Evolutionary conservation across 2,329 filamentous ascomycete genomes (phyloP).

Genomic region (Scolecobasidium constrictum): DNA sequence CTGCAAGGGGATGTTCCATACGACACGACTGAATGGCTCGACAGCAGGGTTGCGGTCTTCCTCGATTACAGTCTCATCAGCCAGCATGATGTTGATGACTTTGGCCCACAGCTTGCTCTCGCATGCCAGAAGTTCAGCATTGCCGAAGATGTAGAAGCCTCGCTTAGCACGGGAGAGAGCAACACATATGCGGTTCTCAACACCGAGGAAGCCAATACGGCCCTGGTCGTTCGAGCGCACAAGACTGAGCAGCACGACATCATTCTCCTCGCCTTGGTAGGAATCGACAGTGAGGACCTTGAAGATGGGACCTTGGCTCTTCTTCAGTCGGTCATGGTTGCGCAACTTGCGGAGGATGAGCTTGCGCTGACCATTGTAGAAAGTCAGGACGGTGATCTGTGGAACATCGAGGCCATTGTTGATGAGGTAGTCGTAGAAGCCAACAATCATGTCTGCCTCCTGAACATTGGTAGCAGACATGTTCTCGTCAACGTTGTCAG

Average conservation of each 20-base stretch:
- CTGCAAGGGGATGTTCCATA: conserved; percentile 47
- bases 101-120: conserved; percentile 40
- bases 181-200: conserved; percentile 52
- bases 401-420: conserved; percentile 49
- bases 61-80: conserved; percentile 21
- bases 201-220: conserved; percentile 62
- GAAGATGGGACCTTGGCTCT: conserved; percentile 23
- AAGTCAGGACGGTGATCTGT: conserved; percentile 72
- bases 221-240: conserved; percentile 55
- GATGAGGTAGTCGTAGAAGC: conserved; percentile 61
- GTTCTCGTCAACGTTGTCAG: conserved; percentile 51
- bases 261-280: conserved; percentile 87
- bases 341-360: conserved; percentile 43
- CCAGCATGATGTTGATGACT: conserved; percentile 36
- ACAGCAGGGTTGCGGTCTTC: conserved; percentile 15
- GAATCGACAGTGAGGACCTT: conserved; percentile 76
- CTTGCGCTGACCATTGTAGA: conserved; percentile 77
- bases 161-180: conserved; percentile 59
- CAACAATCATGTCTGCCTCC: conserved; percentile 68
- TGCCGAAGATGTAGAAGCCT: conserved; percentile 79
- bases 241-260: conserved; percentile 68
- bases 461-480: conserved; percentile 56
- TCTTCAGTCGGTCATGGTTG: conserved; percentile 10
- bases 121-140: conserved; percentile 44
- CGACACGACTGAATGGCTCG: conserved; percentile 27